Evolutionary conservation across 371 early-diverging fungal genomes (phyloP), one percentile per base, ranked within the genome.

Genomic region (Mortierella sp.): DNA sequence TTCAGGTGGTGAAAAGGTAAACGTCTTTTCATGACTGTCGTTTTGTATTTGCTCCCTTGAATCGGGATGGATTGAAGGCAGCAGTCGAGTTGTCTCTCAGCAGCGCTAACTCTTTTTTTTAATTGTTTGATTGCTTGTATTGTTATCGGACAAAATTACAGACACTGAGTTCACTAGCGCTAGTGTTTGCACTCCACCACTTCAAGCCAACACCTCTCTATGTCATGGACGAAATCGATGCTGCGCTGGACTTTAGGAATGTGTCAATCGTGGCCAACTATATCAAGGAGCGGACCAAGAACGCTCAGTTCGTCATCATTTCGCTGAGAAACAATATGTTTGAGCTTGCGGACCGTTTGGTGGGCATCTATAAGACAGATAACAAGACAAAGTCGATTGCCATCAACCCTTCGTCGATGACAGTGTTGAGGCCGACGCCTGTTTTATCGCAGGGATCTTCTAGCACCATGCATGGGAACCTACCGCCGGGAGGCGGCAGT

Each of bases 141-240:
- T 18, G 26, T 26, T 21, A 48, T 7, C 7, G 11, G 12, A 30
- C 28, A 28, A 28, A 16, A 29, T 21, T 19, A 28, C 81, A 95
- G 94, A 99, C 99, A 1, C 85, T 99, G 45, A 95, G 96, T 80
- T 99, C 99, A 19, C 87, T 99, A 45, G 98, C 99, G 1, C 89
- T 99, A 45, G 99, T 99, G 15, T 99, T 99, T 90, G 99, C 99
- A 0, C 88, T 99, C 57, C 99, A 99, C 82, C 98, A 97, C 82
- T 99, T 93, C 89, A 98, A 97, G 73, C 99, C 99, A 2, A 99
- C 99, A 12, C 99, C 99, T 16, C 86, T 99, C 23, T 99, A 99
- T 84, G 97, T 99, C 21, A 99, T 99, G 99, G 99, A 99, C 85
- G 99, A 99, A 84, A 99, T 99, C 74, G 99, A 99, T 83, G 99